Base-by-base conservation (phyloP, 495 filamentous ascomycete genomes). In the Parmelia sp. region DNA sequence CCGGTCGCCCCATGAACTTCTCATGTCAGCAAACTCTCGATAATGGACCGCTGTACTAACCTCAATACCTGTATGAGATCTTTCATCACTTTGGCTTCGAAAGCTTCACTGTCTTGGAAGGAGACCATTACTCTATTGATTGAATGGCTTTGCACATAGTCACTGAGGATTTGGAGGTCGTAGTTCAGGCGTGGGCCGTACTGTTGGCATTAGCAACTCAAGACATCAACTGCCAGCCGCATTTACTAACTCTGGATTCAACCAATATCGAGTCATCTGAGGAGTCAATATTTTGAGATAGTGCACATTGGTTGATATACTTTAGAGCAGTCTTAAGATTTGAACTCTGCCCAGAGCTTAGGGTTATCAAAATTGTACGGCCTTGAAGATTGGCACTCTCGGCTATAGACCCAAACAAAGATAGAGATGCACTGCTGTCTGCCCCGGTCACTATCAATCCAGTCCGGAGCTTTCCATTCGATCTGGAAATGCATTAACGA, bases 101-200 rank as follows among this genome's bases (percentile, higher is more conserved):
- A 97, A 8, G 88, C 92, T 74, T 98, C 95, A 65, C 89, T 95
- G 71, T 97, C 95, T 70, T 90, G 86, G 59, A 98, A 86, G 19
- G 88, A 86, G 27, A 98, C 73, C 11, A 93, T 79, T 37, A 96
- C 79, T 63, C 86, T 84, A 40, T 82, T 76, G 33, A 82, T 81
- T 12, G 75, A 72, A 49, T 83, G 79, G 59, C 75, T 76, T 51
- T 79, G 78, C 19, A 91, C 79, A 70, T 84, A 84, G 36, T 86
- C 84, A 62, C 87, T 76, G 11, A 98, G 79, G n/a, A 89, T 82
- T 68, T 93, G 87, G 17, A 97, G 79, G 71, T 97, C 95, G 70
- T 97, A 97, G 66, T 88, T 89, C n/a, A 97, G 81, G 57, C 91
- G 83, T 76, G 86, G 88, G 37, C 83, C 82, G 1, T 84, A 85